Base-by-base conservation (phyloP, 23 red algal species). In the Gracilaria vermiculophylla region DNA sequence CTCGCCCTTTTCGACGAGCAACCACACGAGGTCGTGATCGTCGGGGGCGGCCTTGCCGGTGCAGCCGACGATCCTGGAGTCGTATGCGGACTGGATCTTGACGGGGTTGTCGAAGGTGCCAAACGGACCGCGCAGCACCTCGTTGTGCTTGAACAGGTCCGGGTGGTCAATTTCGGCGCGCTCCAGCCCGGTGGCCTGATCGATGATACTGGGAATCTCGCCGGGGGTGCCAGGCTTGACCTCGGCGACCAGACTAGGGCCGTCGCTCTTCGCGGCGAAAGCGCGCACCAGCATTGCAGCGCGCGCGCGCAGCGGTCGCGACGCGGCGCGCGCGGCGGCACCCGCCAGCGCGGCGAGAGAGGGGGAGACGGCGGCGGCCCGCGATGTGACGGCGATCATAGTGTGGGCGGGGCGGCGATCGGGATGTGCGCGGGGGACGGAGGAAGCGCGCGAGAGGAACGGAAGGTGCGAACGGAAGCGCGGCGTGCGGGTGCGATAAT, bases 21-120 rank as follows among this genome's bases (percentile, higher is more conserved):
- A 42, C 92, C 93, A 98, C 9, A 87, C 71, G n/a, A 98, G 41
- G 66, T 98, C 96, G 73, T 98, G 96, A 42, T 98, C 96, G 79
- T 94, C 75, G 17, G 96, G 96, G 27, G 91, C 74, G 50, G 83
- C 85, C 56, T 77, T 69, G 35, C 96, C 96, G 19, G 96, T 98
- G 81, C 96, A 98, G 50, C 96, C 96, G 51, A 98, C 93, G 37
- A 98, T 94, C 21, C 96, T 85, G 13, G 74, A 45, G 58, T 98
- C 87, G 56, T 71, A 98, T 3, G 81, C 78, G 31, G 88, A 93
- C 75, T 94, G 88, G 52, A 98, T 91, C 62, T 80, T 69, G 25
- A 92, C 83, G 60, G 96, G 96, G 14, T 94, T 82, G 6, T 94
- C 92, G 47, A 27, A 12, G 6, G 91, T 98, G 28, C 96, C 96